Percentiles rank a stretch among this genome's conserved stretches.
phyloP scores from a whole-genome alignment of 2,329 filamentous ascomycete species.

The Pseudopithomyces chartarum region DNA sequence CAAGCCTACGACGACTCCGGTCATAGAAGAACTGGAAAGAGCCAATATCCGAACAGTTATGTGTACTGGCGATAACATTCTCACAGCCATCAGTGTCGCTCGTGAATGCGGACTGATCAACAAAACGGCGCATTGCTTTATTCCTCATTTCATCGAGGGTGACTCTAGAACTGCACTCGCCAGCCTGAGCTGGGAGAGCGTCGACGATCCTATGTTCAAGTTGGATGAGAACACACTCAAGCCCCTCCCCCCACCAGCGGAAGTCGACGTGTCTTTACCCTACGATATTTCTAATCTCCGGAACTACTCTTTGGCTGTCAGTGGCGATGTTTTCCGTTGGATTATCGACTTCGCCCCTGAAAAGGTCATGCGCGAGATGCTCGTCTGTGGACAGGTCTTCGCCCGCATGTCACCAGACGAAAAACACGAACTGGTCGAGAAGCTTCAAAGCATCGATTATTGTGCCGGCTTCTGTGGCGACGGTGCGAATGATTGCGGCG shows the following conservation, averaged over 20 bases:
- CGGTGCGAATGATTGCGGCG: constrained; percentile 96
- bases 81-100: constrained; percentile 95
- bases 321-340: constrained; percentile 95
- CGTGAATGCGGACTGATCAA: constrained; percentile 86
- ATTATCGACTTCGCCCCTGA: constrained; percentile 87
- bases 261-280: constrained; percentile 80
- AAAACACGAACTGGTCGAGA: constrained; percentile 97
- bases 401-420: constrained; percentile 99
- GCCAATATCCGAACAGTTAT: constrained; percentile 90
- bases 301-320: constrained; percentile 88
- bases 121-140: constrained; percentile 83
- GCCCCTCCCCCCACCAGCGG: constrained; percentile 72
- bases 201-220: constrained; percentile 80
- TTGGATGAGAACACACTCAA: constrained; percentile 81
- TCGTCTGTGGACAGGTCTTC: constrained; percentile 89
- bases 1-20: constrained; percentile 80
- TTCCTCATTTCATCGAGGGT: constrained; percentile 86
- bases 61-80: constrained; percentile 97
- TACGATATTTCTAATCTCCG: constrained; percentile 80
- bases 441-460: constrained; percentile 94
- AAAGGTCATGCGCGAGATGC: constrained; percentile 82
- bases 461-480: constrained; percentile 96
- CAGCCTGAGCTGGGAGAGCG: constrained; percentile 85
- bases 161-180: constrained; percentile 74
- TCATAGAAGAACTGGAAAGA: constrained; percentile 79